Conservation (phyloP, 1,139 yeast genomes). For the Wickerhamomyces sp. region DNA sequence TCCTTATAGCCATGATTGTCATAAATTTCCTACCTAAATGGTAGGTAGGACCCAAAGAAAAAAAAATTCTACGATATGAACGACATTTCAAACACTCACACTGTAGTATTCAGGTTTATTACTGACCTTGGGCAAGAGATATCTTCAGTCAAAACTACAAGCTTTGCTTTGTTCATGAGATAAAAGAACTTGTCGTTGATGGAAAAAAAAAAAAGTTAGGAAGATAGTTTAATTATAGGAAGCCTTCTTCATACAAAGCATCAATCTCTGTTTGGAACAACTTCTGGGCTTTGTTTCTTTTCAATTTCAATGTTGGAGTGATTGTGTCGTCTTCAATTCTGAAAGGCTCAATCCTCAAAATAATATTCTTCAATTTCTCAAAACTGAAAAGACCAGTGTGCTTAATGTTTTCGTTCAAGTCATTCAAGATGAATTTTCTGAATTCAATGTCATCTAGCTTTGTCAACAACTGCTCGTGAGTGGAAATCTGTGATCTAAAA, state of each 20-base stretch:
- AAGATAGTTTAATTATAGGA: slow-evolving; percentile 3
- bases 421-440: slow-evolving; percentile 26
- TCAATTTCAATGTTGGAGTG: slow-evolving; percentile 53
- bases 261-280: slow-evolving; percentile 34
- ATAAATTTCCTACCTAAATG: slow-evolving; percentile 34
- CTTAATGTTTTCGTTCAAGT: slow-evolving; percentile 27
- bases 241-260: slow-evolving; percentile 39
- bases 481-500: slow-evolving; percentile 16
- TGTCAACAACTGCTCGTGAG: slow-evolving; percentile 23
- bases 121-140: no score
- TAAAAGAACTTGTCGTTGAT: no score
- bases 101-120: no score
- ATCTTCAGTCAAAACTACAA: no score
- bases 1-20: slow-evolving; percentile 27
- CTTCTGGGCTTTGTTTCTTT: slow-evolving; percentile 44
- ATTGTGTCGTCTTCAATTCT: slow-evolving; percentile 44
- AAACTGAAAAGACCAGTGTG: slow-evolving; percentile 33
- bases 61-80: no score
- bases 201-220: no score
- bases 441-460: slow-evolving; percentile 27
- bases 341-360: slow-evolving; percentile 46
- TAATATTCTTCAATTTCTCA: slow-evolving; percentile 45
- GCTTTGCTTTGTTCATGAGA: no score
- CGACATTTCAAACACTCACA: no score
- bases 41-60: no score